phyloP scores from a whole-genome alignment of 768 basidiomycete genomes.

The Lentinus tigrinus region DNA sequence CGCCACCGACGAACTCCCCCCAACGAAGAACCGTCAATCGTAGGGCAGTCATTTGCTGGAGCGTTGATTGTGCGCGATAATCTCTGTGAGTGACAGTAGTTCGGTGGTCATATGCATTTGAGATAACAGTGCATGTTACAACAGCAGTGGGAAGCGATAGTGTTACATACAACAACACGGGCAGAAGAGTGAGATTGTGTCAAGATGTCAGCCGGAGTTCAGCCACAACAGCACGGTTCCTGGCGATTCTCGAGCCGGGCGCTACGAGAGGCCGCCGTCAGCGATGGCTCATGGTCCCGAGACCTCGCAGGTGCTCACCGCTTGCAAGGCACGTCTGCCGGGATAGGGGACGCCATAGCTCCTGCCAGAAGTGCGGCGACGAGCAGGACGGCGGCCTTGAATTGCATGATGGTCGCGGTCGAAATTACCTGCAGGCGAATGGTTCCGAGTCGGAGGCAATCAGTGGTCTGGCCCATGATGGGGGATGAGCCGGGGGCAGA shows the following conservation, averaged over 20 bases:
- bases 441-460: not conserved
- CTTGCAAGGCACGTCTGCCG: not conserved
- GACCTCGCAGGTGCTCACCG: not conserved
- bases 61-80: too few species aligned
- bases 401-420: not conserved
- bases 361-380: conserved; percentile 3
- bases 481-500: not conserved
- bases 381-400: not conserved
- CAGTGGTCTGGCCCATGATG: not conserved
- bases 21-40: too few species aligned
- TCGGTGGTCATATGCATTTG: too few species aligned
- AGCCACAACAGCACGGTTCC: conserved; percentile 10
- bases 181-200: too few species aligned
- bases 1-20: not conserved
- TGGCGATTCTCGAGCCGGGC: conserved; percentile 7
- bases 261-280: not conserved
- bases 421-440: not conserved
- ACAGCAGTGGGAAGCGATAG: too few species aligned
- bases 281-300: not conserved
- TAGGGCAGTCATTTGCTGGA: too few species aligned
- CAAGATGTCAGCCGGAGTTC: too few species aligned
- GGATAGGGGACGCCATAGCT: not conserved
- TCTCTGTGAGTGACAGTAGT: too few species aligned
- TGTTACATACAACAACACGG: too few species aligned
- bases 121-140: too few species aligned